Evolutionary conservation across 148 eudicot genomes (phyloP).

Genomic region (Rhododendron molle): DNA sequence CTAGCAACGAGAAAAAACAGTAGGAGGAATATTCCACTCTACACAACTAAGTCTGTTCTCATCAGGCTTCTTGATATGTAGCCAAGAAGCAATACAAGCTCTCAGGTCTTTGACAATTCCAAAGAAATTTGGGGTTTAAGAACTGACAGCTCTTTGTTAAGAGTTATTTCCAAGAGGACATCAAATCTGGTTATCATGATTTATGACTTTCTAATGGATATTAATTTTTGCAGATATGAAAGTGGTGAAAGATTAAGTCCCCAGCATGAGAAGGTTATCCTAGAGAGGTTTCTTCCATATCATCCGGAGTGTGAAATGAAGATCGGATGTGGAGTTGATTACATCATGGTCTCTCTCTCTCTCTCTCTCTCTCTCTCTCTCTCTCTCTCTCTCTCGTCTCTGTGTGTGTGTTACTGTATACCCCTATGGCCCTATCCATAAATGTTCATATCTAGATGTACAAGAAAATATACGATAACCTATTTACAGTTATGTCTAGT

Average conservation of each 20-base stretch:
- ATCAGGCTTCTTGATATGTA: background rate
- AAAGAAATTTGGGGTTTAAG: background rate
- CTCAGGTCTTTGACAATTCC: too few relatives aligned
- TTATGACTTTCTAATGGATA: conserved; percentile 7
- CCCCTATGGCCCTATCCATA: background rate
- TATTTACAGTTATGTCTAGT: background rate
- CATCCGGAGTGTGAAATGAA: conserved; percentile 86
- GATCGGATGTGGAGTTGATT: conserved; percentile 86
- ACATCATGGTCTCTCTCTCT: conserved; percentile 67
- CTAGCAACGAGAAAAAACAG: background rate
- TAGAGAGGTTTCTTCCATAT: conserved; percentile 72
- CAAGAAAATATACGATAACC: background rate
- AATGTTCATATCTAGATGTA: background rate
- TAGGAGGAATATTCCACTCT: background rate
- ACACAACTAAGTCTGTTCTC: too few relatives aligned
- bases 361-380: conserved; percentile 16
- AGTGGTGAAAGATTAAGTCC: conserved; percentile 73
- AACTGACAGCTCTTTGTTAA: background rate
- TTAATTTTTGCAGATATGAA: conserved; percentile 48
- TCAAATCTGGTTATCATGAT: background rate
- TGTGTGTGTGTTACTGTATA: background rate
- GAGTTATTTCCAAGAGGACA: background rate
- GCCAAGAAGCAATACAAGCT: background rate
- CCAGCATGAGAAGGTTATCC: conserved; percentile 70
- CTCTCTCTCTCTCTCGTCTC: background rate